These are phyloP conservation scores for Termitomyces sp. DNA, from an alignment of 768 basidiomycete species.

Conservation along the genomic window DNA sequence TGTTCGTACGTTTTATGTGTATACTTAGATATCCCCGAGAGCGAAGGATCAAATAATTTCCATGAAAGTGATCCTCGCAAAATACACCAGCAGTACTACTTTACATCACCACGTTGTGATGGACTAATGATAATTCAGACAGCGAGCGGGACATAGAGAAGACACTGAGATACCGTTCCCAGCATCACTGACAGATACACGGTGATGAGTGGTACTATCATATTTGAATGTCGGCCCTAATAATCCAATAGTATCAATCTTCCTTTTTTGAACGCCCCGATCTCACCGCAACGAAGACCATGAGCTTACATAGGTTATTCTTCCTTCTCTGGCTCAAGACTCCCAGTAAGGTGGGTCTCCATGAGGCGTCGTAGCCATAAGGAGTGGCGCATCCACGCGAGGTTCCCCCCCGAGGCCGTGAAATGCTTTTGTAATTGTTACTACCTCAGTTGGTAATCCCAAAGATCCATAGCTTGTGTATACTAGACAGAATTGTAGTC, in stretches of 20 bases:
- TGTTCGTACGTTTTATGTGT: neutral
- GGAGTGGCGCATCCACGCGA: slow-evolving; percentile 11
- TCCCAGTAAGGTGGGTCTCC: neutral
- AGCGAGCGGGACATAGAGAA: neutral
- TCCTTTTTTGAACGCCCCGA: slow-evolving; percentile 1
- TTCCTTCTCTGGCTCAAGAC: neutral
- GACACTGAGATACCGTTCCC: slow-evolving; percentile 3
- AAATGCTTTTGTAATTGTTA: neutral
- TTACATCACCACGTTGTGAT: slow-evolving; percentile 7
- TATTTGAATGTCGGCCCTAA: neutral
- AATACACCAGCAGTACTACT: neutral
- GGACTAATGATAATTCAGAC: neutral
- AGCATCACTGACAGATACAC: slow-evolving; percentile 7
- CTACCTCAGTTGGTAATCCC: neutral
- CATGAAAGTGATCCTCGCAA: neutral
- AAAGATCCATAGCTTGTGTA: neutral
- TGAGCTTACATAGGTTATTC: neutral
- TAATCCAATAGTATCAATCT: neutral
- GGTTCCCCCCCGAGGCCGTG: neutral
- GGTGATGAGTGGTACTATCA: neutral
- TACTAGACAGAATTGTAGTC: neutral
- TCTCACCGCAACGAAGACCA: slow-evolving; percentile 3
- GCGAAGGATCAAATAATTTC: slow-evolving; percentile 8
- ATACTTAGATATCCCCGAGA: neutral
- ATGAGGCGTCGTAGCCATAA: slow-evolving; percentile 2